Conservation (phyloP, 148 eudicot species). For the Heliosperma pusillum region DNA sequence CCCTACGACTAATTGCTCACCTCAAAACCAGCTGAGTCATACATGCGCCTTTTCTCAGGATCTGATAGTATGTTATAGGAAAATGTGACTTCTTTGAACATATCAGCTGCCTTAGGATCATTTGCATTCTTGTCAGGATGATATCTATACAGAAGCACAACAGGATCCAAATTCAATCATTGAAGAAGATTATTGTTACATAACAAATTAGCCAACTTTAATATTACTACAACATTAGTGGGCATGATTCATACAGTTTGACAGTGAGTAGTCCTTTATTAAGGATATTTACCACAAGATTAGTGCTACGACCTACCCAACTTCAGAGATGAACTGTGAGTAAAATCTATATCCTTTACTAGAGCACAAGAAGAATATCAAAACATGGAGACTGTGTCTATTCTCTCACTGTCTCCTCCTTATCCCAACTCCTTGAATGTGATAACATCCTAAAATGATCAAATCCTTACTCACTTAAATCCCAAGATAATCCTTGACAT, state of each 20-base stretch:
- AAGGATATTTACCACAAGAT: not conserved
- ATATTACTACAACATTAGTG: not conserved
- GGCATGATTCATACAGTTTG: not conserved
- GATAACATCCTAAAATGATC: not conserved
- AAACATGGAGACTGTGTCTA: too few species aligned
- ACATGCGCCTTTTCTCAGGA: conserved; percentile 87
- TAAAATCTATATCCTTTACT: not conserved
- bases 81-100: conserved; percentile 87
- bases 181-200: not conserved
- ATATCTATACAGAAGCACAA: conserved; percentile 48
- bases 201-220: not conserved
- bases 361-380: too few species aligned
- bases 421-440: not conserved
- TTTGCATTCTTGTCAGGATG: conserved; percentile 98
- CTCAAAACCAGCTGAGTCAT: conserved; percentile 93
- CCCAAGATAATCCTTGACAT: not conserved
- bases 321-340: not conserved
- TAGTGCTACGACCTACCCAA: not conserved
- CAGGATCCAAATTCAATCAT: conserved; percentile 17
- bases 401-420: too few species aligned
- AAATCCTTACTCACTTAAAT: not conserved
- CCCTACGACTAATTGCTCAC: conserved; percentile 32
- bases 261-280: not conserved
- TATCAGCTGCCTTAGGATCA: conserved; percentile 89
- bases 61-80: conserved; percentile 90